phyloP scores from a whole-genome alignment of 2,329 filamentous ascomycete species.

The Madurella mycetomatis region DNA sequence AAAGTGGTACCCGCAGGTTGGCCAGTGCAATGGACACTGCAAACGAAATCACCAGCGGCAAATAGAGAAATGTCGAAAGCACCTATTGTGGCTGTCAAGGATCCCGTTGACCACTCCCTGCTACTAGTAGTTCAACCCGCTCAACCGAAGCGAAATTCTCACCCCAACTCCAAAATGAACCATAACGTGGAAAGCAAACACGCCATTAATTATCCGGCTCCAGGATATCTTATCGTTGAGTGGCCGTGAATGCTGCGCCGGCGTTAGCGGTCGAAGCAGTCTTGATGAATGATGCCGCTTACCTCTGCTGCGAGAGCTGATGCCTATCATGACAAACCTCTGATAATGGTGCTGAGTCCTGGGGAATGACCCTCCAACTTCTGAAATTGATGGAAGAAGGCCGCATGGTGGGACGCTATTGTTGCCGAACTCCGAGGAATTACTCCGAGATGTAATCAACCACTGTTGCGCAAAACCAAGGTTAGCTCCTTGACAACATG shows the following conservation, averaged over 20 bases:
- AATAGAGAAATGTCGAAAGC: too few species aligned
- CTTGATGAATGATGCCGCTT: neutral
- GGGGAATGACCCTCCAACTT: neutral
- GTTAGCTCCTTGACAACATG: conserved; percentile 4
- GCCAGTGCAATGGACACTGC: too few species aligned
- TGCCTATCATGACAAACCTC: neutral
- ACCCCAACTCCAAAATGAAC: too few species aligned
- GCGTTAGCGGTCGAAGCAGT: neutral
- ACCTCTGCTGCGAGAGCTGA: neutral
- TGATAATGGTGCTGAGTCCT: neutral
- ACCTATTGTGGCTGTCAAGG: too few species aligned
- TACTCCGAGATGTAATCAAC: conserved; percentile 13
- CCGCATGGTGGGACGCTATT: neutral
- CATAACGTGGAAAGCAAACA: too few species aligned
- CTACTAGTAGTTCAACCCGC: too few species aligned
- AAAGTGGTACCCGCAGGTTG: too few species aligned
- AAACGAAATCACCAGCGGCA: too few species aligned
- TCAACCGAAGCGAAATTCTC: too few species aligned
- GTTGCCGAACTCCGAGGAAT: neutral
- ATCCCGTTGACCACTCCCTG: too few species aligned
- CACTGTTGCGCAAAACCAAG: neutral
- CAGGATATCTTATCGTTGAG: neutral
- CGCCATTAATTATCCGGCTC: neutral
- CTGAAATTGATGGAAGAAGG: neutral
- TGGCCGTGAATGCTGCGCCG: neutral